Evolutionary conservation across 2,329 filamentous ascomycete species (phyloP), one percentile per base, ranked within the genome.

Genomic region (Decorospora gaudefroyi): DNA sequence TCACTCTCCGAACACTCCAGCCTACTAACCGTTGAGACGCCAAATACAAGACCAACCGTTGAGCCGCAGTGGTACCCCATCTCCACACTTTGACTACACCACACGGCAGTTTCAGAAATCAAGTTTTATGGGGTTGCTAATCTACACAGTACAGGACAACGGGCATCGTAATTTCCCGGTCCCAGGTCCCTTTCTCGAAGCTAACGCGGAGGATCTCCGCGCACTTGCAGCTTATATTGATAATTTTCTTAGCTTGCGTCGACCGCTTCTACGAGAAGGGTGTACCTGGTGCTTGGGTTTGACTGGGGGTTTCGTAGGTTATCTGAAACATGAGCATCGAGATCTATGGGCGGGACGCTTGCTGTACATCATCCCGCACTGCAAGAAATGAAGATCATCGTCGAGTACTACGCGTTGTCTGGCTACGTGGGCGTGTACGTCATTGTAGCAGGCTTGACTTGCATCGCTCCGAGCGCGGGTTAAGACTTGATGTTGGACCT

Each of bases 281-380:
- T 35, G 17, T 13, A 37, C 43, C 43, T 30, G 31, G 43, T 32
- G 16, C 21, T 21, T 28, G 32, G 21, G 26, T 18, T 31, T 16
- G 7, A 13, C 16, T 32, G 8, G 6, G 36, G 23, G 18, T n/a
- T n/a, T n/a, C n/a, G n/a, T n/a, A n/a, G n/a, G n/a, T n/a, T 40
- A 33, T 46, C 37, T 46, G 43, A 46, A 42, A 42, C 43, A 25
- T 25, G 31, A 19, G 33, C n/a, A 32, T 32, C 22, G 22, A 10
- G 27, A 13, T 8, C 7, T 13, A 9, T n/a, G 18, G 17, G 36
- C 30, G 36, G 36, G 36, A 17, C 30, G 21, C 28, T 19, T 37
- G n/a, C 31, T 12, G 31, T 18, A 17, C 34, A 4, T 45, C 34
- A 18, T 25, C 26, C 23, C 16, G 1, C 22, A 9, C 13, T 36